These are phyloP conservation scores for Eutrema salsugineum DNA, from an alignment of 441 rosid genomes.

Conservation along the genomic window DNA sequence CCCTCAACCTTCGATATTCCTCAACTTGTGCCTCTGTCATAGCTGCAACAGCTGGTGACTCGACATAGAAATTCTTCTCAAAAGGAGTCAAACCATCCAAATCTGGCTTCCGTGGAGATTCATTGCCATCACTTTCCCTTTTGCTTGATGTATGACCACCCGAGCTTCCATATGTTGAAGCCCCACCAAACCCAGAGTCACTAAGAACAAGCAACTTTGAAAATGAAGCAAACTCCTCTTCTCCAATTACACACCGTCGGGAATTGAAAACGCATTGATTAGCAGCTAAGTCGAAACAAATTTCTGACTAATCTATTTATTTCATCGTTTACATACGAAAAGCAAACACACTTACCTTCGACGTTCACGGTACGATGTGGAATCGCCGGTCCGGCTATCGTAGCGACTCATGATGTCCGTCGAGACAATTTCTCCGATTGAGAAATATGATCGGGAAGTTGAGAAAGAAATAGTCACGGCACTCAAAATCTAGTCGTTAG, in stretches of 20 bases:
- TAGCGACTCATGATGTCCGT: conserved; percentile 68
- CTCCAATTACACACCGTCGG: conserved; percentile 1
- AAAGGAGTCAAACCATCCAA: conserved; percentile 90
- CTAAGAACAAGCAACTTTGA: conserved; percentile 40
- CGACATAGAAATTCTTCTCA: conserved; percentile 89
- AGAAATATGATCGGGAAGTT: conserved; percentile 1
- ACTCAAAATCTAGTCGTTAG: conserved; percentile 27
- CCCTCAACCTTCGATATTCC: conserved; percentile 65
- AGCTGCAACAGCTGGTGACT: conserved; percentile 67
- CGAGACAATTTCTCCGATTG: conserved; percentile 9
- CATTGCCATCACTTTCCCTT: conserved; percentile 49
- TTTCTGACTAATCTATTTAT: neutral
- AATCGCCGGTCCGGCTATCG: conserved; percentile 88
- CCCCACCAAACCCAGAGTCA: conserved; percentile 92
- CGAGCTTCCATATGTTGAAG: conserved; percentile 56
- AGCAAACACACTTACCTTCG: conserved; percentile 50
- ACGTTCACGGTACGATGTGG: conserved; percentile 86
- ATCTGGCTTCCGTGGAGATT: conserved; percentile 62
- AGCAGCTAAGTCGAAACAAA: neutral
- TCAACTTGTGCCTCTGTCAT: conserved; percentile 80
- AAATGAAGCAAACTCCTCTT: conserved; percentile 30
- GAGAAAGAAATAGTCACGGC: neutral
- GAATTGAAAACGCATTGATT: neutral
- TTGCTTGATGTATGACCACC: conserved; percentile 28
- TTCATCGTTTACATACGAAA: neutral